These are phyloP conservation scores for Populus hybrid DNA, from an alignment of 441 rosid species.

Conservation along the genomic window DNA sequence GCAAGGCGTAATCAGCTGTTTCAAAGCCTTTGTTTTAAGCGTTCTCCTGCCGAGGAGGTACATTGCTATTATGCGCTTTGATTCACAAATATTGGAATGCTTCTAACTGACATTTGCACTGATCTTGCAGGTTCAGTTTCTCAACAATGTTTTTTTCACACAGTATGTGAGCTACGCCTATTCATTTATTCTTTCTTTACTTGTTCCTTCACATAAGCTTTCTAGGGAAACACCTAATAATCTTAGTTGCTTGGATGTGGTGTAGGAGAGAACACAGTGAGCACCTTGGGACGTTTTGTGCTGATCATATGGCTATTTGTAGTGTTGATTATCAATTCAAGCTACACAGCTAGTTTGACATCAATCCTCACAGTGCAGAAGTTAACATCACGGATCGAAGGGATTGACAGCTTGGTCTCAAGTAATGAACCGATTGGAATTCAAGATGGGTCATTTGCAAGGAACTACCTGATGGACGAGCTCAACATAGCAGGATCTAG, in stretches of 20 bases:
- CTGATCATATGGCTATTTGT: conserved; percentile 89
- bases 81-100: conserved; percentile 2
- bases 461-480: conserved; percentile 70
- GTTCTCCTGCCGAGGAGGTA: neutral
- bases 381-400: conserved; percentile 70
- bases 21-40: neutral
- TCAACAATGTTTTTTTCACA: conserved; percentile 98
- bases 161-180: conserved; percentile 46
- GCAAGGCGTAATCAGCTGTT: neutral
- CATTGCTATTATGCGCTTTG: neutral
- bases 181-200: conserved; percentile 13
- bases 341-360: conserved; percentile 96
- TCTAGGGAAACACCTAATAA: conserved; percentile 9
- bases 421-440: conserved; percentile 76
- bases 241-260: conserved; percentile 21
- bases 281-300: conserved; percentile 81
- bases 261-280: conserved; percentile 88
- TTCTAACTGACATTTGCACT: conserved; percentile 19
- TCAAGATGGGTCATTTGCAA: conserved; percentile 85
- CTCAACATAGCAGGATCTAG: conserved; percentile 77
- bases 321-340: conserved; percentile 91
- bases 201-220: neutral
- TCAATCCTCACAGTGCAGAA: conserved; percentile 95
- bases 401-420: conserved; percentile 69
- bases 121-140: conserved; percentile 93